Conservation (phyloP, 148 eudicot species). For the Cornus florida region DNA sequence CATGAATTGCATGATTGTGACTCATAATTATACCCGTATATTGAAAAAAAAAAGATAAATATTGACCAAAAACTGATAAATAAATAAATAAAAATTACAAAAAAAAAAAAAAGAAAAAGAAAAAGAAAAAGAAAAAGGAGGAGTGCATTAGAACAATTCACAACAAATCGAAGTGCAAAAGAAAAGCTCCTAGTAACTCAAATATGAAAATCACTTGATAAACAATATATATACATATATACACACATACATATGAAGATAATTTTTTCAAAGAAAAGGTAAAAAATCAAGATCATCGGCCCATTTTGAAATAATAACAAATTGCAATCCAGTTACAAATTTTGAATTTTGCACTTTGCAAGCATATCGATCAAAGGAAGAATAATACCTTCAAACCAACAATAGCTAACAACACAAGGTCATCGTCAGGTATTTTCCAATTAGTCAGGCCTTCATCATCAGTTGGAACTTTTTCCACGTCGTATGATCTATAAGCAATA, state of each 20-base stretch:
- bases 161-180: background rate
- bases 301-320: background rate
- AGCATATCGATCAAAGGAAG: background rate
- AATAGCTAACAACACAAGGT: slow-evolving; percentile 70
- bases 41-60: background rate
- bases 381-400: slow-evolving; percentile 83
- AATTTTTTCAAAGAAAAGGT: background rate
- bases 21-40: background rate
- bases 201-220: too few species aligned
- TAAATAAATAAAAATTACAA: background rate
- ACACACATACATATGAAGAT: too few species aligned
- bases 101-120: background rate
- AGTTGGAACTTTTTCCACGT: slow-evolving; percentile 52
- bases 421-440: slow-evolving; percentile 67
- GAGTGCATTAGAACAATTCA: background rate
- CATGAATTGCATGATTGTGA: background rate
- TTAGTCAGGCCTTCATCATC: slow-evolving; percentile 51
- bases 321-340: background rate
- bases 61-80: background rate
- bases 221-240: too few species aligned
- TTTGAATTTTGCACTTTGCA: background rate
- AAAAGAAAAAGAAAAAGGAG: background rate
- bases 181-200: background rate
- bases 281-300: background rate
- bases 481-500: slow-evolving; percentile 50